phyloP scores from a whole-genome alignment of 2,329 filamentous ascomycete genomes.

The Cladosporium sphaerospermum region DNA sequence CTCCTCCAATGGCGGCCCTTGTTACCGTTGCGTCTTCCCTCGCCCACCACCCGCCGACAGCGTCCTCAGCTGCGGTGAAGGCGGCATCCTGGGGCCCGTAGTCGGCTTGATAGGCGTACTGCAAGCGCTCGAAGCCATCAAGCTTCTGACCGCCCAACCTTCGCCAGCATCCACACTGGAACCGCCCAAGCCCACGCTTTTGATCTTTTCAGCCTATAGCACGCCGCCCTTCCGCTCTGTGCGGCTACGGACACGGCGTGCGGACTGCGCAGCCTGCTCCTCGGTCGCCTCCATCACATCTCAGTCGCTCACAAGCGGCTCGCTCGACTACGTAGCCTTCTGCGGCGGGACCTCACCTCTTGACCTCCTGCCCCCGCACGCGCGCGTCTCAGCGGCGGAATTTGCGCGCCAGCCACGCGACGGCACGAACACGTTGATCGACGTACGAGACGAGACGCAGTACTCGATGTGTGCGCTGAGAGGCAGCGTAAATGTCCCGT shows the following conservation, averaged over 20 bases:
- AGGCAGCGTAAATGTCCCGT: slow-evolving; percentile 70
- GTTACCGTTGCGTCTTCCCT: slow-evolving; percentile 90
- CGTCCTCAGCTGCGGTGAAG: slow-evolving; percentile 83
- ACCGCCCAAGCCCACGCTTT: slow-evolving; percentile 34
- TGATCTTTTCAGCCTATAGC: slow-evolving; percentile 52
- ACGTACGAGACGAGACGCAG: slow-evolving; percentile 79
- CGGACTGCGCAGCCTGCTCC: slow-evolving; percentile 72
- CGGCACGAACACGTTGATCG: slow-evolving; percentile 53
- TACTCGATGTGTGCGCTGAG: slow-evolving; percentile 73
- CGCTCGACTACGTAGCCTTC: slow-evolving; percentile 78
- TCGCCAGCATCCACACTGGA: slow-evolving; percentile 12
- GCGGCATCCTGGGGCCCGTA: slow-evolving; percentile 84
- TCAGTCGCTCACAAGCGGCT: slow-evolving; percentile 56
- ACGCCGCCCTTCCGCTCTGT: slow-evolving; percentile 64
- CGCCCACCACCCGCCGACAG: slow-evolving; percentile 76
- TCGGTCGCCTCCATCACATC: slow-evolving; percentile 55
- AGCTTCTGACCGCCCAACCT: slow-evolving; percentile 57
- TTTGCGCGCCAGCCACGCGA: slow-evolving; percentile 42
- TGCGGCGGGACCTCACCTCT: slow-evolving; percentile 61
- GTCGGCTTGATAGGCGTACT: slow-evolving; percentile 90
- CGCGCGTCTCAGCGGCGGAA: slow-evolving; percentile 61
- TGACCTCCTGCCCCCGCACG: slow-evolving; percentile 52
- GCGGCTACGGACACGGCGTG: slow-evolving; percentile 61
- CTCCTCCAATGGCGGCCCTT: slow-evolving; percentile 61
- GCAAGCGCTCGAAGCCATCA: slow-evolving; percentile 84